Evolutionary conservation across 2,329 filamentous ascomycete genomes (phyloP).

Genomic region (Phaeosphaeria sp.): DNA sequence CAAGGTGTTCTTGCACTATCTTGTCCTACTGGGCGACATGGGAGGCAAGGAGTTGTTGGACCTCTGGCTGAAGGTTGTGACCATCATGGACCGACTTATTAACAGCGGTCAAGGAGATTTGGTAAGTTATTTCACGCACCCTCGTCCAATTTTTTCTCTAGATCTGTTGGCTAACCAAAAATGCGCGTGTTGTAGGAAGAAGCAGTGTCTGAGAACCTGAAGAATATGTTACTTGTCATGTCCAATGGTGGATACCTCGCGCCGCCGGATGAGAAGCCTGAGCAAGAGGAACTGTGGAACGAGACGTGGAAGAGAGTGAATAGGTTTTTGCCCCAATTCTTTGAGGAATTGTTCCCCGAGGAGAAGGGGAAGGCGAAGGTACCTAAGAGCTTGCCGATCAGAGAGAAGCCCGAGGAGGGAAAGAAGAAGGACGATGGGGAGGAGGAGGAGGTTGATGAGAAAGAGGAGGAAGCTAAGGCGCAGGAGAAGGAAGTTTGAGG

Average conservation of each 20-base stretch:
- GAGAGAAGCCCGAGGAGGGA: slow-evolving; percentile 10
- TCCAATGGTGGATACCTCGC: slow-evolving; percentile 84
- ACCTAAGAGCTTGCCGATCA: slow-evolving; percentile 15
- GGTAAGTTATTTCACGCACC: slow-evolving; percentile 60
- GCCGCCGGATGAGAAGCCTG: slow-evolving; percentile 63
- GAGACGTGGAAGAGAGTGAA: slow-evolving; percentile 68
- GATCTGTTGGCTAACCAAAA: neutral
- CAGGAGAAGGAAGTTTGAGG: neutral
- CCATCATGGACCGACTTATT: slow-evolving; percentile 94
- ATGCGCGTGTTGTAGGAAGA: slow-evolving; percentile 69
- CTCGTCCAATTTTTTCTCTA: neutral
- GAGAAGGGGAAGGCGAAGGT: slow-evolving; percentile 43
- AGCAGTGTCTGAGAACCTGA: slow-evolving; percentile 91
- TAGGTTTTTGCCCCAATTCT: slow-evolving; percentile 66
- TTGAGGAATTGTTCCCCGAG: slow-evolving; percentile 65
- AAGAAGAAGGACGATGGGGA: slow-evolving; percentile 23
- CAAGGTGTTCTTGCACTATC: slow-evolving; percentile 94
- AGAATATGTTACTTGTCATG: slow-evolving; percentile 97
- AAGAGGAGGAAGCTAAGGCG: slow-evolving; percentile 5
- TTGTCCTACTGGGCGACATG: slow-evolving; percentile 82
- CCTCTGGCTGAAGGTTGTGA: slow-evolving; percentile 89
- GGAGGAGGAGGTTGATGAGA: slow-evolving; percentile 14
- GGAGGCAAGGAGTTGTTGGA: slow-evolving; percentile 89
- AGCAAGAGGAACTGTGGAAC: slow-evolving; percentile 63
- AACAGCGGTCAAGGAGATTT: slow-evolving; percentile 92